These are phyloP conservation scores for Oryza officinalis DNA, from an alignment of 176 grass and related monocot genomes.

Conservation along the genomic window DNA sequence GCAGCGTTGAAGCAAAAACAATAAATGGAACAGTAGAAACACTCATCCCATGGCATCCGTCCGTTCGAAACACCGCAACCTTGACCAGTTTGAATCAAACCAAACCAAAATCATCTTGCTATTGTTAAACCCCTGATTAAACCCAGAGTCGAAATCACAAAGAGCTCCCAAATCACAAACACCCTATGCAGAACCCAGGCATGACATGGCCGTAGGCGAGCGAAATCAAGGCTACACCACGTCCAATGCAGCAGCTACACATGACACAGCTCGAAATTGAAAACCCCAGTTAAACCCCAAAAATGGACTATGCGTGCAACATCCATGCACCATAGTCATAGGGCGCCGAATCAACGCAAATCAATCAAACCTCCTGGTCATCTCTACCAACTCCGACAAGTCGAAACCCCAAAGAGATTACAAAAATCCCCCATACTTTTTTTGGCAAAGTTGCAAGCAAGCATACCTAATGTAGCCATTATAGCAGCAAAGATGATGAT, in stretches of 20 bases:
- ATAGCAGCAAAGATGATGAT: conserved; percentile 92
- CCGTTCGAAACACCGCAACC: not conserved
- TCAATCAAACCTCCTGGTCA: not conserved
- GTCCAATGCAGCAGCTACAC: not conserved
- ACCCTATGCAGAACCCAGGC: not conserved
- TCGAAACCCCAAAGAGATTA: no score
- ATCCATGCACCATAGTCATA: not conserved
- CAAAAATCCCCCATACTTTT: not conserved
- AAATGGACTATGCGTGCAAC: not conserved
- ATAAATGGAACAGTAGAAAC: not conserved
- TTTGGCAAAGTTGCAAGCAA: not conserved
- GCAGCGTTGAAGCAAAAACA: not conserved
- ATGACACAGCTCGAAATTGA: not conserved
- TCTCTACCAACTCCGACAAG: not conserved
- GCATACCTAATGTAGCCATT: conserved; percentile 91
- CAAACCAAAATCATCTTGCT: not conserved
- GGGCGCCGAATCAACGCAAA: not conserved
- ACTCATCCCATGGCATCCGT: not conserved
- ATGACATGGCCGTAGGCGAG: not conserved
- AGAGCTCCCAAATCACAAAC: not conserved
- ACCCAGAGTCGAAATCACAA: not conserved
- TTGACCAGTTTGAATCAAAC: not conserved
- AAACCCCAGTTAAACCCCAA: not conserved
- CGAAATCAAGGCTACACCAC: not conserved
- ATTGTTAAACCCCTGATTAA: not conserved